Evolutionary conservation across 805 yeast species (phyloP).

Genomic region (Lipomyces oligophaga): DNA sequence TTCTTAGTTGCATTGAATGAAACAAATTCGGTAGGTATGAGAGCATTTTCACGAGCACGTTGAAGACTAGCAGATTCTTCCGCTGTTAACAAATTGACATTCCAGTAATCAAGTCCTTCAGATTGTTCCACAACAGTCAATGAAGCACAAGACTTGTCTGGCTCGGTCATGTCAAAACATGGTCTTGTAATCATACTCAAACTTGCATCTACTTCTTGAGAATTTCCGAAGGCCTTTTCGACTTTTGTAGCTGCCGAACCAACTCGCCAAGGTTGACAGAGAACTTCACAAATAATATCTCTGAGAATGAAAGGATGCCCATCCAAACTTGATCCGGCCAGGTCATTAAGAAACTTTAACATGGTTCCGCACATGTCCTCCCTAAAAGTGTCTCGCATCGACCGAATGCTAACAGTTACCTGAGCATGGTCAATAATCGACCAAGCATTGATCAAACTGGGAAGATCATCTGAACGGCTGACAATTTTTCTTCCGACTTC

Average conservation of each 20-base stretch:
- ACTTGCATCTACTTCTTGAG: slow-evolving; percentile 44
- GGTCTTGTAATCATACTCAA: slow-evolving; percentile 1
- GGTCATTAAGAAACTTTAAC: slow-evolving; percentile 58
- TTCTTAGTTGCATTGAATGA: not conserved
- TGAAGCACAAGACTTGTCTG: no score
- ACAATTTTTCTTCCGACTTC: slow-evolving; percentile 66
- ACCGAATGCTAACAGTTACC: slow-evolving; percentile 60
- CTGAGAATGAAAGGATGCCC: slow-evolving; percentile 48
- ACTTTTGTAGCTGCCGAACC: slow-evolving; percentile 42
- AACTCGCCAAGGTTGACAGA: slow-evolving; percentile 58
- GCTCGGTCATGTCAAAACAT: no score
- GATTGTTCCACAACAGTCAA: slow-evolving; percentile 1
- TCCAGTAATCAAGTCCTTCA: slow-evolving; percentile 4
- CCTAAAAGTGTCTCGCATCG: slow-evolving; percentile 64
- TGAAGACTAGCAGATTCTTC: not conserved
- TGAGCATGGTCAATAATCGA: slow-evolving; percentile 59
- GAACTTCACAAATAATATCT: slow-evolving; percentile 52
- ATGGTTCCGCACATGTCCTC: slow-evolving; percentile 79
- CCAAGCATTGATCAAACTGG: slow-evolving; percentile 51
- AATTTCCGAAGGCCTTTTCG: slow-evolving; percentile 33
- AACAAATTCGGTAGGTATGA: not conserved
- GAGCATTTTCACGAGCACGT: not conserved
- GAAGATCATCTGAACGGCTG: slow-evolving; percentile 51
- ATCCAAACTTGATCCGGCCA: slow-evolving; percentile 53
- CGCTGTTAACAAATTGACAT: not conserved